Conservation (phyloP, 352 stramenopile genomes). For the Globisporangium nodosum region DNA sequence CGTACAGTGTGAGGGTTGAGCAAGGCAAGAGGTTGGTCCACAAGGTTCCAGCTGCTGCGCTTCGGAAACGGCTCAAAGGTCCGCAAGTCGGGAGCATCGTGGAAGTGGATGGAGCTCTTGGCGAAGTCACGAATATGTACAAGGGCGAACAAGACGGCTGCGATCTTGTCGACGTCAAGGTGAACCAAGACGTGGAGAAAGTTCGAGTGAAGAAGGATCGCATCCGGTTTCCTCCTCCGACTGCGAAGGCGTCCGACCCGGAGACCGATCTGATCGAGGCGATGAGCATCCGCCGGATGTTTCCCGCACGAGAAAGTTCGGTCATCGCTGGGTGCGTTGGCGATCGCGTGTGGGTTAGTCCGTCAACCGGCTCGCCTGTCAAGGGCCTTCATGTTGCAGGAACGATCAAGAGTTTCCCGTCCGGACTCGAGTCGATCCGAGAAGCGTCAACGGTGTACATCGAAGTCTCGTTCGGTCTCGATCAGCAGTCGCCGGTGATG, state of each 20-base stretch:
- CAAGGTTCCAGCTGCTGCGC: conserved; percentile 34
- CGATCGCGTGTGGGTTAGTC: conserved; percentile 60
- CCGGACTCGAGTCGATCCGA: conserved; percentile 41
- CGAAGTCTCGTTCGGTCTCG: conserved; percentile 43
- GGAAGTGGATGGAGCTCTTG: conserved; percentile 55
- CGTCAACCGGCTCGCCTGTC: conserved; percentile 18
- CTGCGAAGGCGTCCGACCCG: neutral
- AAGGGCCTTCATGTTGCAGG: conserved; percentile 46
- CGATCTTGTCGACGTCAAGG: conserved; percentile 42
- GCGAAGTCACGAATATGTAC: conserved; percentile 52
- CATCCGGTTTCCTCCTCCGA: conserved; percentile 40
- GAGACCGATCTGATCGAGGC: conserved; percentile 37
- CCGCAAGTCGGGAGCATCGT: conserved; percentile 71
- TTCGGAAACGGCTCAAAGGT: conserved; percentile 28
- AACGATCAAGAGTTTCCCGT: conserved; percentile 58
- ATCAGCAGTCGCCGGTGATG: conserved; percentile 16
- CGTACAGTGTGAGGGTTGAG: conserved; percentile 39
- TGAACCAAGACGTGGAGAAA: conserved; percentile 43
- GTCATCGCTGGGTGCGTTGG: conserved; percentile 42
- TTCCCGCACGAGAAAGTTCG: conserved; percentile 58
- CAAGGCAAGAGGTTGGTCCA: conserved; percentile 29
- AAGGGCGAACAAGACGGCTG: conserved; percentile 10
- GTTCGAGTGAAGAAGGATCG: conserved; percentile 45
- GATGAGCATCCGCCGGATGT: conserved; percentile 68
- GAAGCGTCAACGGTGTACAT: conserved; percentile 41